phyloP scores from a whole-genome alignment of 352 stramenopile genomes.

The Pythium pyrilobum region DNA sequence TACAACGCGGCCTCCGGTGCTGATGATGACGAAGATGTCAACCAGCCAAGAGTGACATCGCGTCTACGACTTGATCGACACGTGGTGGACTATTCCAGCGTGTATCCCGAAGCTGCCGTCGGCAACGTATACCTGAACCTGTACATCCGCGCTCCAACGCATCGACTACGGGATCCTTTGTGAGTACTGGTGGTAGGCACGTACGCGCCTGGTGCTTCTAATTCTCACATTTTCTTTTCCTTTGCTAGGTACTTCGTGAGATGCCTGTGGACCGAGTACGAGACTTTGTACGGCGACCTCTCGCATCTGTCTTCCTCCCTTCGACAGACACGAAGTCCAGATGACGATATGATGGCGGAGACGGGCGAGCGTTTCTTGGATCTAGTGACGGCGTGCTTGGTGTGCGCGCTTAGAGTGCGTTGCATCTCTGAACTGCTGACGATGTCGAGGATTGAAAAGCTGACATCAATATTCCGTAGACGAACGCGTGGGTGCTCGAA shows the following conservation, averaged over 20 bases:
- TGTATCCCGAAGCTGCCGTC: slow-evolving; percentile 68
- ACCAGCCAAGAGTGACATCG: slow-evolving; percentile 10
- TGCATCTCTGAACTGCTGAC: background rate
- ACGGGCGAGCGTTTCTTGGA: slow-evolving; percentile 64
- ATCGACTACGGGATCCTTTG: slow-evolving; percentile 88
- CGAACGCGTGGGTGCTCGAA: slow-evolving; percentile 59
- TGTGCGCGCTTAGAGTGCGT: slow-evolving; percentile 67
- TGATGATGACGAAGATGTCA: slow-evolving; percentile 8
- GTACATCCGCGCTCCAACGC: slow-evolving; percentile 92
- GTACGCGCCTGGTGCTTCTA: background rate
- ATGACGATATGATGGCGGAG: slow-evolving; percentile 60
- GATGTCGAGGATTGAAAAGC: background rate
- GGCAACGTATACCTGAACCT: slow-evolving; percentile 90
- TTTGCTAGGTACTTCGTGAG: slow-evolving; percentile 62
- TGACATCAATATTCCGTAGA: slow-evolving; percentile 30
- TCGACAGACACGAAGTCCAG: slow-evolving; percentile 52
- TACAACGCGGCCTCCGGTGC: slow-evolving; percentile 26
- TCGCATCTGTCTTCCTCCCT: slow-evolving; percentile 58
- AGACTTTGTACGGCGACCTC: slow-evolving; percentile 64
- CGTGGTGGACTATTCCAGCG: slow-evolving; percentile 63
- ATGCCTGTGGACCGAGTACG: slow-evolving; percentile 77
- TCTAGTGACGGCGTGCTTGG: slow-evolving; percentile 70
- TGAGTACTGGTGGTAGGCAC: slow-evolving; percentile 27
- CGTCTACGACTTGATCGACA: slow-evolving; percentile 47
- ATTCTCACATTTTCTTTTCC: background rate